Evolutionary conservation across 768 basidiomycete genomes (phyloP), one percentile per base, ranked within the genome.

Genomic region (Panellus pusillus): DNA sequence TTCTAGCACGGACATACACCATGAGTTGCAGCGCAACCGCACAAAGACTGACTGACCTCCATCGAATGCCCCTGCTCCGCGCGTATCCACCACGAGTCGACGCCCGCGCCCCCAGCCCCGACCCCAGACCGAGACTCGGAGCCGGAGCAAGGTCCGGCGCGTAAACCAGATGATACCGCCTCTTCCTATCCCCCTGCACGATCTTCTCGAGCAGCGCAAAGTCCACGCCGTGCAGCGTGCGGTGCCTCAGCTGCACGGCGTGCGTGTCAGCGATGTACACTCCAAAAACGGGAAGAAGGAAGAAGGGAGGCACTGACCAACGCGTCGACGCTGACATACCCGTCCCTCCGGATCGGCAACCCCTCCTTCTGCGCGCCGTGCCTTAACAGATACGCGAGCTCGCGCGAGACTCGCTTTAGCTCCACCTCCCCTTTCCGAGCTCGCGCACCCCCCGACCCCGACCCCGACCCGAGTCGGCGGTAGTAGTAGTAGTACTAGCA

Each of bases 31-130:
- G 28, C 14, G 12, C 4, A 3, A 59, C 71, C n/a, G n/a, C n/a
- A n/a, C n/a, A n/a, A n/a, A n/a, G n/a, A n/a, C n/a, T n/a, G n/a
- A n/a, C n/a, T 27, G 49, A 81, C 86, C 71, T 79, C 68, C 53
- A 88, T 65, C 0, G 83, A 80, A 67, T 87, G 87, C 0, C 85
- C 86, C 63, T 87, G 86, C 58, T 85, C 88, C 15, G 86, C 86
- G 8, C 84, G 71, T 59, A 87, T 85, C 80, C 82, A 87, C 82
- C 83, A 83, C 19, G 73, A 36, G 38, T 60, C 44, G 27, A 41
- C 61, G 28, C 61, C 47, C 7, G 55, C 43, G 3, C 6, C 24
- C 24, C 24, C 24, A n/a, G n/a, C 24, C 24, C 24, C 24, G 24
- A n/a, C n/a, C n/a, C n/a, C n/a, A n/a, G n/a, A n/a, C n/a, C n/a